Conservation (phyloP, 768 basidiomycete genomes). For the Tylopilus felleus region DNA sequence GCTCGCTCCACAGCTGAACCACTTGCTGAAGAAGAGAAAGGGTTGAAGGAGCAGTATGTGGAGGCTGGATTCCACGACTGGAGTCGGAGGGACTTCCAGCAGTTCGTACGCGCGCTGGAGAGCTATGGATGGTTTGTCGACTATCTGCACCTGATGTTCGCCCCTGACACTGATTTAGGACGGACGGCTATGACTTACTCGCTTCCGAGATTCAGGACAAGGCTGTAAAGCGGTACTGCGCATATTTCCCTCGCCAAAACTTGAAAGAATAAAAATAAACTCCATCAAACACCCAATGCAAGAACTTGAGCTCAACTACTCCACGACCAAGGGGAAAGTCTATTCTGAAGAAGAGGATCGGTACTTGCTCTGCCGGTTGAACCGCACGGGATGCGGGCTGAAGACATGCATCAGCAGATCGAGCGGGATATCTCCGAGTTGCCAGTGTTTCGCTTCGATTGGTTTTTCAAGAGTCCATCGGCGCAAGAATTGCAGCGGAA, state of each 20-base stretch:
- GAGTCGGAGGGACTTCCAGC: constrained; percentile 92
- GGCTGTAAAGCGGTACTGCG: constrained; percentile 75
- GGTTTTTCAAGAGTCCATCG: constrained; percentile 95
- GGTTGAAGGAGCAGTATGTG: constrained; percentile 74
- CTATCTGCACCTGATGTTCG: neutral
- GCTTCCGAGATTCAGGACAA: constrained; percentile 82
- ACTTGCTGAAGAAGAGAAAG: constrained; percentile 82
- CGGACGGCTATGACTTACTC: constrained; percentile 61
- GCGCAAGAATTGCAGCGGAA: constrained; percentile 83
- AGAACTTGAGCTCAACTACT: constrained; percentile 93
- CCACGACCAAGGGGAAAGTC: constrained; percentile 93
- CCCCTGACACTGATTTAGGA: constrained; percentile 39
- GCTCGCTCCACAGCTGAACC: constrained; percentile 65
- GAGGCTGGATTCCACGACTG: constrained; percentile 84
- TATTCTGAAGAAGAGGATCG: constrained; percentile 97
- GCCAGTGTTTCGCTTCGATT: constrained; percentile 95
- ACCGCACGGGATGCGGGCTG: constrained; percentile 87
- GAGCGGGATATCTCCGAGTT: constrained; percentile 97
- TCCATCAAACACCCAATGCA: constrained; percentile 92
- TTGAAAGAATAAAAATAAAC: constrained; percentile 81
- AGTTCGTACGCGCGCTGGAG: constrained; percentile 78
- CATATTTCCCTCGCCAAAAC: constrained; percentile 76
- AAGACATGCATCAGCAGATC: constrained; percentile 91
- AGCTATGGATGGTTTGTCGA: constrained; percentile 75
- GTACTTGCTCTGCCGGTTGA: constrained; percentile 86